A percentile compares a stretch with the other conserved stretches of the same genome.
These are phyloP conservation scores for Turritis glabra DNA, from an alignment of 345 rosid genomes.

Conservation along the genomic window DNA sequence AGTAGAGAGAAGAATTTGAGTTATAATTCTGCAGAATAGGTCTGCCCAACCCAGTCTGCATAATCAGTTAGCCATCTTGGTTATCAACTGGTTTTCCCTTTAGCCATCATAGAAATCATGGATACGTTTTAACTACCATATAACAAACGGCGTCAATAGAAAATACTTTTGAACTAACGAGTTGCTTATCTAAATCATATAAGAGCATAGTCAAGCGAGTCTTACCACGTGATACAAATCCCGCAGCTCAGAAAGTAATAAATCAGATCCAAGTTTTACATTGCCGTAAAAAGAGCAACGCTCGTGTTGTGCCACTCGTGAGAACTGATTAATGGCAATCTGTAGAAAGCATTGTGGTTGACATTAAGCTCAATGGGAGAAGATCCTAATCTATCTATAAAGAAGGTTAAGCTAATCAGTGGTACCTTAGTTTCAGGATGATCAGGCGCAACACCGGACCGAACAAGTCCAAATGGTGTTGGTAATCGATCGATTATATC, in stretches of 20 bases:
- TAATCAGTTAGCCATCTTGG: too few relatives aligned
- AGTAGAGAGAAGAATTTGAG: too few relatives aligned
- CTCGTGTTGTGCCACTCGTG: conserved; percentile 66
- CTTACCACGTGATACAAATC: conserved; percentile 75
- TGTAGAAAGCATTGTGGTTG: conserved; percentile 59
- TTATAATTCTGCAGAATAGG: too few relatives aligned
- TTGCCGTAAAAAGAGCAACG: conserved; percentile 82
- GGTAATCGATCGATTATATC: conserved; percentile 91
- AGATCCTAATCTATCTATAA: not conserved
- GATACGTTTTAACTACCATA: not conserved
- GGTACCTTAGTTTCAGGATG: conserved; percentile 91
- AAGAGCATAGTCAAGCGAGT: not conserved
- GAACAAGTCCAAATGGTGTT: conserved; percentile 88
- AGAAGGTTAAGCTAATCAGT: not conserved
- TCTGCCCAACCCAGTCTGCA: too few relatives aligned
- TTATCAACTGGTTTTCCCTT: too few relatives aligned
- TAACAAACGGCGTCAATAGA: not conserved
- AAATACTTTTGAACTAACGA: not conserved
- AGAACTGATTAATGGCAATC: conserved; percentile 85
- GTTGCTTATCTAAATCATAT: not conserved
- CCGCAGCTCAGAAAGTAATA: conserved; percentile 75
- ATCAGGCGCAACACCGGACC: conserved; percentile 97
- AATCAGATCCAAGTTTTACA: conserved; percentile 66
- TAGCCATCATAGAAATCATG: too few relatives aligned
- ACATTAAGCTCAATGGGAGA: conserved; percentile 50